Conservation (phyloP, 1,284 basidiomycete genomes). For the Exobasidium cylindrosporum region DNA sequence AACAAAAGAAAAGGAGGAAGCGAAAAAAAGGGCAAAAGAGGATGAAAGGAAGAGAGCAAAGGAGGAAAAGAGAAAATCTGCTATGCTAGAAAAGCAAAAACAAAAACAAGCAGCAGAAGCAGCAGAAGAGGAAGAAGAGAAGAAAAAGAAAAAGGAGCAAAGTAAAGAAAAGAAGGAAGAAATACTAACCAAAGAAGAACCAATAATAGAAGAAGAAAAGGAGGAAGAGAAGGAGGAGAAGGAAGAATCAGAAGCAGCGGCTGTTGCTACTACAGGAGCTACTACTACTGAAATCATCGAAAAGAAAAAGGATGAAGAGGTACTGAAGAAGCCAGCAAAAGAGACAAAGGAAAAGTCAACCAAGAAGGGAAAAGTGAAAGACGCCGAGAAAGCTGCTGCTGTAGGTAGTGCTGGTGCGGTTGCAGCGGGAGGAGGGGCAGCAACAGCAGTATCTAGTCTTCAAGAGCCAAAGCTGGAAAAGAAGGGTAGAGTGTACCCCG, state of each 20-base stretch:
- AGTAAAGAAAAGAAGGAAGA: too few relatives aligned
- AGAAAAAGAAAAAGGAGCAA: background rate
- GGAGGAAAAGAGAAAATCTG: background rate
- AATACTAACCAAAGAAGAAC: background rate
- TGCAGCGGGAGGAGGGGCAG: constrained; percentile 32
- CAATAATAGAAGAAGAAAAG: background rate
- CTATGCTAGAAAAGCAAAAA: background rate
- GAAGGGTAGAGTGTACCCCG: constrained; percentile 36
- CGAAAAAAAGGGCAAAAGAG: background rate
- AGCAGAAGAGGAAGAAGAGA: background rate
- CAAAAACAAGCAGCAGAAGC: background rate
- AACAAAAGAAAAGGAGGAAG: background rate
- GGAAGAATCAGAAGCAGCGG: background rate
- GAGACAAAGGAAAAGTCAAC: background rate
- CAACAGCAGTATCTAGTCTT: constrained; percentile 22
- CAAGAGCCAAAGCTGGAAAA: constrained; percentile 25
- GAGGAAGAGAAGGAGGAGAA: background rate
- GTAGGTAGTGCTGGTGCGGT: constrained; percentile 14
- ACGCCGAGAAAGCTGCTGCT: background rate
- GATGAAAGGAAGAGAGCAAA: background rate
- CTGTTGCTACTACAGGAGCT: background rate
- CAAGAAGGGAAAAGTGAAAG: background rate
- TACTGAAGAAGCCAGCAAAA: background rate
- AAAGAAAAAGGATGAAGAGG: background rate
- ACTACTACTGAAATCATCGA: background rate